Percentiles rank a stretch among this genome's conserved stretches.
These are phyloP conservation scores for Trichoderma arundinaceum DNA, from an alignment of 2,329 filamentous ascomycete species.

Conservation along the genomic window DNA sequence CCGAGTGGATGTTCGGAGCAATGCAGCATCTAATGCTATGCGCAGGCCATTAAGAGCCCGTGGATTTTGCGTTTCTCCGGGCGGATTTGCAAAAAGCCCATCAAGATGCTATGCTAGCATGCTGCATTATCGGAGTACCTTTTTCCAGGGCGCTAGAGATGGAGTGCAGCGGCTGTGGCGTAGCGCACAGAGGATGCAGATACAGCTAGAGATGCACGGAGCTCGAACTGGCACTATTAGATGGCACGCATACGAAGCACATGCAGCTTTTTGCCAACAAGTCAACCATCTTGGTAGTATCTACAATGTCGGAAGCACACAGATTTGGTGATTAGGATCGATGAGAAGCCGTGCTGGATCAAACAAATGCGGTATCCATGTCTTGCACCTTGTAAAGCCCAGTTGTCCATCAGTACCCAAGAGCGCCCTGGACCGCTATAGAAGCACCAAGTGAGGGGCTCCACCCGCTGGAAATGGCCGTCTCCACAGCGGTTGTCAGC, in stretches of 20 bases:
- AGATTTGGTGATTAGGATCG: too few relatives aligned
- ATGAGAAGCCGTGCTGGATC: too few relatives aligned
- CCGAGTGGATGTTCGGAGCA: neutral
- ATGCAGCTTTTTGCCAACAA: too few relatives aligned
- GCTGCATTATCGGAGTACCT: constrained; percentile 7
- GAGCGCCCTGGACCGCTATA: neutral
- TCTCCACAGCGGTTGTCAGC: constrained; percentile 31
- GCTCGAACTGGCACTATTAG: too few relatives aligned
- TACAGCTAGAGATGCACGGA: too few relatives aligned
- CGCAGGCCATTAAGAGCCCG: neutral
- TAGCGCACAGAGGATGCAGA: too few relatives aligned
- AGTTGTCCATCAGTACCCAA: too few relatives aligned
- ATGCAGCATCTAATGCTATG: neutral
- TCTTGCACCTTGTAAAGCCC: too few relatives aligned
- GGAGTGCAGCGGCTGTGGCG: neutral
- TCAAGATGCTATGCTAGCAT: neutral
- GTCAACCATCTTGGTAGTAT: too few relatives aligned
- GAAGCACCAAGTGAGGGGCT: neutral
- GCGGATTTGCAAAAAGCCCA: neutral
- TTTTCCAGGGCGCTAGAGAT: neutral
- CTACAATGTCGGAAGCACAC: too few relatives aligned
- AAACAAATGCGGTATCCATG: too few relatives aligned
- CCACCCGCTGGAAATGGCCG: constrained; percentile 4
- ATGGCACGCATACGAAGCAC: too few relatives aligned
- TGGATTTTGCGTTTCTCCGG: neutral